Evolutionary conservation across 441 rosid species (phyloP).

Genomic region (Aleurites moluccanus): DNA sequence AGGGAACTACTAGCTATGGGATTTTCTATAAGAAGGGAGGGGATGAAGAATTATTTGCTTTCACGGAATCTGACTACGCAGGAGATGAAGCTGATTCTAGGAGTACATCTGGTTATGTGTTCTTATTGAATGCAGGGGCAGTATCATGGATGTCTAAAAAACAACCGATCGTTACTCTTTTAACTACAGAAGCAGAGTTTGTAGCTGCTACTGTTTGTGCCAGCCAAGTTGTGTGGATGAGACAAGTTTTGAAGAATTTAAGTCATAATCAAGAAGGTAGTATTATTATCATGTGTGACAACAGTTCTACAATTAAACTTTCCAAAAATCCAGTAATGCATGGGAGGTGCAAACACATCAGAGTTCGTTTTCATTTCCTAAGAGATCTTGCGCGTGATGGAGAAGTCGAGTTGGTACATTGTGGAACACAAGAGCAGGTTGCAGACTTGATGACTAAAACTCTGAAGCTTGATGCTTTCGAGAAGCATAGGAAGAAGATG

Average conservation of each 20-base stretch:
- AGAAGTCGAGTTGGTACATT: background rate
- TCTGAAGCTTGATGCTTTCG: background rate
- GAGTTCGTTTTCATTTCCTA: background rate
- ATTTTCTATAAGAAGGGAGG: no score
- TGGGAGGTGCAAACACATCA: background rate
- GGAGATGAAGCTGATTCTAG: no score
- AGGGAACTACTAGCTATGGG: no score
- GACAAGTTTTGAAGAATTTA: background rate
- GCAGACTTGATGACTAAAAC: conserved; percentile 3
- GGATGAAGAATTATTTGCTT: no score
- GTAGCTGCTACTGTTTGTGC: no score
- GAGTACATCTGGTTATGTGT: no score
- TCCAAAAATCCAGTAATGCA: background rate
- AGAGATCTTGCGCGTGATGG: background rate
- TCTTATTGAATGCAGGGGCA: no score
- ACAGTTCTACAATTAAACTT: conserved; percentile 4
- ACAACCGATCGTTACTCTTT: no score
- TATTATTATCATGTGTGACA: background rate
- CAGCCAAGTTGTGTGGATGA: background rate
- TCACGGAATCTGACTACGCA: no score
- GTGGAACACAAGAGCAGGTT: background rate
- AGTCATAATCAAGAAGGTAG: background rate
- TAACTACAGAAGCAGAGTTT: no score
- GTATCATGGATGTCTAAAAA: no score
- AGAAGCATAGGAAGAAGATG: background rate